phyloP scores from a whole-genome alignment of 768 basidiomycete genomes.

The Lepiota venenata region DNA sequence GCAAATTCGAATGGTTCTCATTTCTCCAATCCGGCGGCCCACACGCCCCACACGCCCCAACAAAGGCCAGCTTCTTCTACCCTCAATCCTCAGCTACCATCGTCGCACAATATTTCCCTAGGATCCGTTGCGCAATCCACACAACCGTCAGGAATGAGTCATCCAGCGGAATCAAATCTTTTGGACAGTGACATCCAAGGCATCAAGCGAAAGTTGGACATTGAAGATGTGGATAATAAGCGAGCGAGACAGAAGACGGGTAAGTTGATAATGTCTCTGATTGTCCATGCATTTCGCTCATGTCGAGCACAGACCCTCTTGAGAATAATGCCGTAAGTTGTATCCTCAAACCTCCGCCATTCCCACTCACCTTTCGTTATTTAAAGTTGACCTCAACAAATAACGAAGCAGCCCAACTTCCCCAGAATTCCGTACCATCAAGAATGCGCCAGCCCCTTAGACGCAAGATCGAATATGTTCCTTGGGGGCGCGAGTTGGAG shows the following conservation, averaged over 20 bases:
- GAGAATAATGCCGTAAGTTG: slow-evolving; percentile 43
- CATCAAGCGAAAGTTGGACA: slow-evolving; percentile 70
- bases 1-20: slow-evolving; percentile 2
- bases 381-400: slow-evolving; percentile 25
- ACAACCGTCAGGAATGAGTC: slow-evolving; percentile 10
- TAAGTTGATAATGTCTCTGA: slow-evolving; percentile 27
- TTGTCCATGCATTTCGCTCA: not conserved
- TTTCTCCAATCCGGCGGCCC: slow-evolving; percentile 1
- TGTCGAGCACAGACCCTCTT: slow-evolving; percentile 39
- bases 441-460: slow-evolving; percentile 52
- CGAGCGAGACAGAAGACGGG: slow-evolving; percentile 72
- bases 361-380: slow-evolving; percentile 6
- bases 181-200: slow-evolving; percentile 62
- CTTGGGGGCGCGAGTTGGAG: slow-evolving; percentile 70
- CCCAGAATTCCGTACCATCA: slow-evolving; percentile 19
- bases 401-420: slow-evolving; percentile 21
- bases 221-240: slow-evolving; percentile 64
- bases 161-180: slow-evolving; percentile 30
- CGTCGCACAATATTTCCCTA: slow-evolving; percentile 11
- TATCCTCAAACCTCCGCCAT: slow-evolving; percentile 7
- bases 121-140: not conserved
- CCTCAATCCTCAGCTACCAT: slow-evolving; percentile 6
- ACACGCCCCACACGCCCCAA: slow-evolving; percentile 12
- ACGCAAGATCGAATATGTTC: slow-evolving; percentile 87
- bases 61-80: slow-evolving; percentile 9